Evolutionary conservation across 805 yeast species (phyloP), one percentile per base, ranked within the genome.

Genomic region (Saccharomycodes ludwigii): DNA sequence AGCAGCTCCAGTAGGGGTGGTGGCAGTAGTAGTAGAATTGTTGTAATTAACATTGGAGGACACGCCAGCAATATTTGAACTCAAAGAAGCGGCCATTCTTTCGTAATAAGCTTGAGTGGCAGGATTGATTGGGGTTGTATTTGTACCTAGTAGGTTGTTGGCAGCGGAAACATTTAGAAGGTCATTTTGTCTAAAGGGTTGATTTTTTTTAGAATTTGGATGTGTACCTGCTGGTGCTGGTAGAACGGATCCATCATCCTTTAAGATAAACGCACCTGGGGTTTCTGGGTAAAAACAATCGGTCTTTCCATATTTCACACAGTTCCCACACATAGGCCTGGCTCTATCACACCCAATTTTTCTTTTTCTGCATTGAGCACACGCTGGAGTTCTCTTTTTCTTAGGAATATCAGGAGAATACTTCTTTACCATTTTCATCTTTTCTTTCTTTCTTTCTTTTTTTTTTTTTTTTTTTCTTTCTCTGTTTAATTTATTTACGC

Each of bases 281-380:
- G 44, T 44, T 33, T 47, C 54, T 4, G 56, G 56, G 32, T 44
- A 51, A 29, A 45, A 43, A 33, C 56, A 51, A 17, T 46, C 50
- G 17, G 35, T 36, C 25, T 45, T 46, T 13, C 44, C 44, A 28
- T 42, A 42, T 27, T 43, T 46, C 27, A 32, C 50, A 43, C 67
- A 62, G 36, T 60, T 60, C 31, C 52, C 54, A 47, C 67, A 62
- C 18, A 53, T 46, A 5, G 67, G 67, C 38, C 58, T 59, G 12
- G 52, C 50, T 41, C 65, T 57, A 42, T 61, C 64, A 40, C 67
- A 62, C 36, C 62, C 62, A 33, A 59, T 59, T 31, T 52, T 53
- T 21, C 54, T 40, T 21, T 39, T 44, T 25, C 57, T 44, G 27
- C 58, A 53, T 33, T 49, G 52, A 36, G 44, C 49, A 33, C 56